Base-by-base conservation (phyloP, 2,329 filamentous ascomycete genomes). In the Malbranchea cinnamomea region DNA sequence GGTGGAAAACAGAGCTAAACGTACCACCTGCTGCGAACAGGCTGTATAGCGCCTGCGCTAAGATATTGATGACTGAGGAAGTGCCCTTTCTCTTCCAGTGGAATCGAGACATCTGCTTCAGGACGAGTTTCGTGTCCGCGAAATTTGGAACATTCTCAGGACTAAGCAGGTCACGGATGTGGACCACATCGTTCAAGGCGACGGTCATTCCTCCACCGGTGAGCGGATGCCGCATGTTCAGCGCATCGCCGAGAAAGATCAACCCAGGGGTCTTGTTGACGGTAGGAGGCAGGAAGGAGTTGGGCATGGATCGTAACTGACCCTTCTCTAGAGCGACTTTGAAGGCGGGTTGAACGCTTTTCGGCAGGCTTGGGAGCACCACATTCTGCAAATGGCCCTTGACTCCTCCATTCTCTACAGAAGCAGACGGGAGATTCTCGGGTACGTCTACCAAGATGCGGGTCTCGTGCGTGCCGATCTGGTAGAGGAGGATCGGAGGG, bases 191-290 rank as follows among this genome's bases (percentile, higher is more conserved):
- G 58, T 87, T 92, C 55, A 98, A 79, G 1, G 83, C 89, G 2
- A 95, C 89, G 0, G 87, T 95, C 89, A 98, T 98, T 44, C 89
- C 89, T 41, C 89, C 89, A 31, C 89, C 89, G 0, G 89, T 98
- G 8, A 98, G 67, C 2, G 89, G 89, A 57, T 98, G 89, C n/a
- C 89, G 80, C 89, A 98, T 98, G 62, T 98, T 98, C 67, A 92
- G 77, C 9, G 89, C 87, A 52, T 98, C 89, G 35, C 89, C 89
- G 6, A 95, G 67, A 20, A 98, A 63, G 28, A 93, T 66, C 36
- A 93, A 59, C 3, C 82, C 82, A 1, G 74, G 70, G 7, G 69
- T 68, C 25, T 65, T 68, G 48, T 80, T 78, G 36, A 78, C 79
- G 1, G 73, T 68, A 0, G 89, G 73, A 4, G 89, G 85, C 2